Evolutionary conservation across 2,329 filamentous ascomycete species (phyloP), one percentile per base, ranked within the genome.

Genomic region (Simplicillium aogashimaense): DNA sequence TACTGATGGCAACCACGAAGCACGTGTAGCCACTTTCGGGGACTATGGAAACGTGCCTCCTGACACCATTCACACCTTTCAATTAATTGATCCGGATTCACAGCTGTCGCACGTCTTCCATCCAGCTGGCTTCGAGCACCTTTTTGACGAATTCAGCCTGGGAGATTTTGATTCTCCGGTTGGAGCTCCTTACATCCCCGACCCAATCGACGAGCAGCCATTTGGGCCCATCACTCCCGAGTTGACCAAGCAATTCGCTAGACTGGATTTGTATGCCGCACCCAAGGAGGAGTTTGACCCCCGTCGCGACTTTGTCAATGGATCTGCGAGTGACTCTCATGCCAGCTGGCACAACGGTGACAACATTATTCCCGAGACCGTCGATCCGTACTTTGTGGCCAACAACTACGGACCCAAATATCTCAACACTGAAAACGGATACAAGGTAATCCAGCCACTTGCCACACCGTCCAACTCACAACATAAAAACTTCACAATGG

Each of bases 361-460:
- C 17, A 50, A 50, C 28, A 29, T 35, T n/a, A 35, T 50, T 17
- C 40, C 46, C 0, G 29, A 25, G 1, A 43, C 43, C 28, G n/a
- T 32, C 1, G 43, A 38, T 2, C 48, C 48, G 1, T 50, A 50
- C 39, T 50, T 47, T 40, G 36, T 51, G 10, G 49, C 49, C 36
- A 47, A 47, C 38, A 47, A 50, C 47, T 45, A 48, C 38, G 49
- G 49, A 3, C 47, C 49, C 13, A 50, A 47, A 38, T 51, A 42
- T 16, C 43, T 50, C 34, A 48, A 50, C 38, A 41, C 41, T 2
- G 46, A 47, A 14, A 35, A 37, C 29, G 49, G 49, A 8, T 50
- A 51, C 43, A 48, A 51, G 37, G 43, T 51, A 5, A 44, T 51
- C 15, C 49, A 50, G 45, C 46, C 49, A 2, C 34, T 51, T 7